A percentile compares a stretch with the other conserved stretches of the same genome.
phyloP scores from a whole-genome alignment of 2,329 filamentous ascomycete genomes.

The Ceratocystis albifundus region DNA sequence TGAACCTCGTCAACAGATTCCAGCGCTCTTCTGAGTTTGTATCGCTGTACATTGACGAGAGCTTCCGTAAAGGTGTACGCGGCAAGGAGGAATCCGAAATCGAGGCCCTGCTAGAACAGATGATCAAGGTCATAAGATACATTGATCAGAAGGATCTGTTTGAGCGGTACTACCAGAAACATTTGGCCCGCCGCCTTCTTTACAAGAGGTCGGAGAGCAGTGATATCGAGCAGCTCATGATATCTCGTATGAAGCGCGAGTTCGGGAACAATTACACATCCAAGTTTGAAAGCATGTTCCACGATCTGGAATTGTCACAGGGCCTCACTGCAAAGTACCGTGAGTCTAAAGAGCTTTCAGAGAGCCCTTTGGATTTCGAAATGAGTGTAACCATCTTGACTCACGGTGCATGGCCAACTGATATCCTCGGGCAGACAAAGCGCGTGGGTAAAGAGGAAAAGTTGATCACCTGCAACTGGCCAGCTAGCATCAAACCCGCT shows the following conservation, averaged over 20 bases:
- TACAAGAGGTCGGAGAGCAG: constrained; percentile 83
- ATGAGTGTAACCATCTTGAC: constrained; percentile 77
- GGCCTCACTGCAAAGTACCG: constrained; percentile 66
- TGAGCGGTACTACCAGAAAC: constrained; percentile 96
- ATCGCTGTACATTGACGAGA: constrained; percentile 93
- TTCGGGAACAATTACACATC: constrained; percentile 86
- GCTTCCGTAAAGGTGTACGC: constrained; percentile 84
- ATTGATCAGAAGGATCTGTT: constrained; percentile 89
- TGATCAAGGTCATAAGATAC: constrained; percentile 76
- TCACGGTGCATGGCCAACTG: constrained; percentile 88
- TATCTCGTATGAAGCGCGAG: constrained; percentile 92
- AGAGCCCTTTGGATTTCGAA: constrained; percentile 45
- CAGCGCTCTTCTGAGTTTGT: constrained; percentile 77
- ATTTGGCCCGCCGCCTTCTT: constrained; percentile 75
- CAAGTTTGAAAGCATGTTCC: constrained; percentile 96
- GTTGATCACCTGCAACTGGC: constrained; percentile 30
- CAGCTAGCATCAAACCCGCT: constrained; percentile 12
- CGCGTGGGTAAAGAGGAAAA: constrained; percentile 32
- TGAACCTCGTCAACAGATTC: constrained; percentile 90
- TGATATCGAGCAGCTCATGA: constrained; percentile 90
- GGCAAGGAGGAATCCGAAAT: constrained; percentile 83
- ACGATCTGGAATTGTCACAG: constrained; percentile 79
- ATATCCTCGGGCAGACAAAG: constrained; percentile 57
- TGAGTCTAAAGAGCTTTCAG: constrained; percentile 32
- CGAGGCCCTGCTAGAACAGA: constrained; percentile 74